phyloP scores from a whole-genome alignment of 1,139 yeast genomes.

The Wickerhamiella infanticola region DNA sequence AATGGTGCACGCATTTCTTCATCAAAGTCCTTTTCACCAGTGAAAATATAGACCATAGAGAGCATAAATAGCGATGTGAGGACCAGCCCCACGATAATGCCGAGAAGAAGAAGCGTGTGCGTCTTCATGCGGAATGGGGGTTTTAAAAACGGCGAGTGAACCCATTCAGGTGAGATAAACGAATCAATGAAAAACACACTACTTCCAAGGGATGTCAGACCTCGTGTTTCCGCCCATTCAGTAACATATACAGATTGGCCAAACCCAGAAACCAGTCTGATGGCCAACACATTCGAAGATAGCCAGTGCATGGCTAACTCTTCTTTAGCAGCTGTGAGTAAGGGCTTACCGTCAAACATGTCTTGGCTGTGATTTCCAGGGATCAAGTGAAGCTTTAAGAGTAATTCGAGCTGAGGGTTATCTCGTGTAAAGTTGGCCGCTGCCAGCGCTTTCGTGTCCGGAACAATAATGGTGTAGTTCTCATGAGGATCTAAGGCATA shows the following conservation, averaged over 20 bases:
- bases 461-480: conserved; percentile 60
- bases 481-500: conserved; percentile 22
- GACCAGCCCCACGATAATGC: conserved; percentile 24
- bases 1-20: not conserved
- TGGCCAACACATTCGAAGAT: conserved; percentile 18
- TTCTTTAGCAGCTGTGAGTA: conserved; percentile 33
- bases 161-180: conserved; percentile 53
- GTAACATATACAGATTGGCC: conserved; percentile 53
- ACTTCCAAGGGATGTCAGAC: conserved; percentile 22
- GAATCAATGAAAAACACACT: conserved; percentile 63
- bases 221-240: conserved; percentile 52
- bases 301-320: conserved; percentile 30
- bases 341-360: conserved; percentile 21
- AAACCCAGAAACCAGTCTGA: conserved; percentile 34
- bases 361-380: conserved; percentile 34
- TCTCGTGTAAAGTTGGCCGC: conserved; percentile 37
- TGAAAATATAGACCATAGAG: conserved; percentile 16
- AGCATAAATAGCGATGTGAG: conserved; percentile 8
- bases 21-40: conserved; percentile 5
- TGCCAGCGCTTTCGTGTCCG: conserved; percentile 43
- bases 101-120: conserved; percentile 22
- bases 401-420: conserved; percentile 33
- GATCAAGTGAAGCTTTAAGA: conserved; percentile 54
- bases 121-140: conserved; percentile 23
- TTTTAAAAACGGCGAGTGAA: conserved; percentile 21